A percentile compares a stretch with the other conserved stretches of the same genome.
phyloP scores from a whole-genome alignment of 2,329 filamentous ascomycete genomes.

The Penicillium sp. region DNA sequence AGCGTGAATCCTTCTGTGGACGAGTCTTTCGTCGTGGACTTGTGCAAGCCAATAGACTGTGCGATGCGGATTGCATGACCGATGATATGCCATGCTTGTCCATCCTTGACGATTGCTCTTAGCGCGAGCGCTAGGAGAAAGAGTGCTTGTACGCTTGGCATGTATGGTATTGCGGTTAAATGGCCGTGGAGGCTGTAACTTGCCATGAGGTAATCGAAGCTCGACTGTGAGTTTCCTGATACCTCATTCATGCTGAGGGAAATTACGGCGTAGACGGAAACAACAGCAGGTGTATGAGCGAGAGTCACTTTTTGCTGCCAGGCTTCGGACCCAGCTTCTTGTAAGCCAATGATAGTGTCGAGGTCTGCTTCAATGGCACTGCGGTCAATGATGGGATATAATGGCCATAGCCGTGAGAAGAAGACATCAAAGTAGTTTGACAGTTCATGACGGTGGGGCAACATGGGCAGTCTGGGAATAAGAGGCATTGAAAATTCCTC shows the following conservation, averaged over 20 bases:
- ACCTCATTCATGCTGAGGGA: background rate
- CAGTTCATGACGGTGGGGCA: background rate
- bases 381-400: background rate
- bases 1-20: background rate
- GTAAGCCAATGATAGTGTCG: background rate
- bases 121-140: background rate
- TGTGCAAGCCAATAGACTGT: background rate
- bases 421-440: background rate
- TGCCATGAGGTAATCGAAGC: background rate
- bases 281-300: background rate
- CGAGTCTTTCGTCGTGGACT: background rate
- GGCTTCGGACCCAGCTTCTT: background rate
- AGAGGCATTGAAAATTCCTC: constrained; percentile 8
- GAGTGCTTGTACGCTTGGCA: background rate
- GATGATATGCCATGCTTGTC: background rate
- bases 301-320: background rate
- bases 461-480: background rate
- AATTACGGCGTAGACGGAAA: background rate
- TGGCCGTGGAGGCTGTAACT: background rate
- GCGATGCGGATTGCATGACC: background rate
- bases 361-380: background rate
- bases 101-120: background rate
- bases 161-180: background rate
- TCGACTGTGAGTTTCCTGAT: background rate
- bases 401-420: background rate